Evolutionary conservation across 371 early-diverging fungal genomes (phyloP).

Genomic region (Syncephalastrum monosporum): DNA sequence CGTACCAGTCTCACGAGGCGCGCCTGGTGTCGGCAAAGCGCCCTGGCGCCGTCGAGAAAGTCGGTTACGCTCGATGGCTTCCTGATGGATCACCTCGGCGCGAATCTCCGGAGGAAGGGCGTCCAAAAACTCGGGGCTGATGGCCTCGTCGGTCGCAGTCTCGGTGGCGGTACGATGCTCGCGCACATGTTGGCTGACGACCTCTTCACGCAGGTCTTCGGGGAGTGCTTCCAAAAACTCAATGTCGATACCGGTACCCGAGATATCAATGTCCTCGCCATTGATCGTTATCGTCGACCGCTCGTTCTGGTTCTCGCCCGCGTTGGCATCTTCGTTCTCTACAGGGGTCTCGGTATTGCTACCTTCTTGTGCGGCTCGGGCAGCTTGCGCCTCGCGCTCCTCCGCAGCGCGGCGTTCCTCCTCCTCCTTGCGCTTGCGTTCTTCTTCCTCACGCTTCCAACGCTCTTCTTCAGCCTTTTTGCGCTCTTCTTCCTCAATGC

Average conservation of each 20-base stretch:
- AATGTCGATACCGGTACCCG: constrained; percentile 92
- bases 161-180: constrained; percentile 30
- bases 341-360: not conserved
- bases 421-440: constrained; percentile 36
- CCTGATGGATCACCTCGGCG: constrained; percentile 71
- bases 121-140: constrained; percentile 76
- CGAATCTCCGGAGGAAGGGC: constrained; percentile 83
- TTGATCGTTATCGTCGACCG: constrained; percentile 49
- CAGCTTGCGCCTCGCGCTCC: constrained; percentile 16
- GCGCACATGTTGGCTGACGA: constrained; percentile 67
- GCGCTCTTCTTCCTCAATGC: constrained; percentile 27
- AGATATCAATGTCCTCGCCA: constrained; percentile 77
- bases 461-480: constrained; percentile 46
- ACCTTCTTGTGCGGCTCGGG: constrained; percentile 4
- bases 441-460: constrained; percentile 54
- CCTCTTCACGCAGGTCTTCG: constrained; percentile 92
- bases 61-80: constrained; percentile 59
- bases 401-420: constrained; percentile 28
- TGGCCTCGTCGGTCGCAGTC: constrained; percentile 42
- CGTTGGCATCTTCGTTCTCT: not conserved
- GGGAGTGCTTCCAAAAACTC: constrained; percentile 95
- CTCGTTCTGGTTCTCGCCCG: constrained; percentile 25
- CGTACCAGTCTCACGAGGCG: constrained; percentile 11
- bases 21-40: constrained; percentile 18
- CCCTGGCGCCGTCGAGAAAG: constrained; percentile 42